phyloP scores from a whole-genome alignment of 352 stramenopile genomes.

The Pythium diclinum region DNA sequence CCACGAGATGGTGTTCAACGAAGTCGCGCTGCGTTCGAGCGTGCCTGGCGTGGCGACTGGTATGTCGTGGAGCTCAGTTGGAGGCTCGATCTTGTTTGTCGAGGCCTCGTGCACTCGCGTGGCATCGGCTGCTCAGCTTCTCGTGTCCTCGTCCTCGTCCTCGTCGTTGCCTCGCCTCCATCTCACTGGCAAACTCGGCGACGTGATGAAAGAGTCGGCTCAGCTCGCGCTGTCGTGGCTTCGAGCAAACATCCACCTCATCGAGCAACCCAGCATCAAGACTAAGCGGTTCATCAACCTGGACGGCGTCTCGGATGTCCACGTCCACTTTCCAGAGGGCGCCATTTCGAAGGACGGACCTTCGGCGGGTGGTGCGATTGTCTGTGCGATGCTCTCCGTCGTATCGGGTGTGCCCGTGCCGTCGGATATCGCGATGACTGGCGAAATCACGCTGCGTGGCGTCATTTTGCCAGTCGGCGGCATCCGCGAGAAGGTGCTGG shows the following conservation, averaged over 20 bases:
- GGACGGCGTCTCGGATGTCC: conserved; percentile 64
- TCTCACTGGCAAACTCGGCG: conserved; percentile 72
- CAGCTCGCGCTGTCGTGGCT: conserved; percentile 84
- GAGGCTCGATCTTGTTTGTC: conserved; percentile 83
- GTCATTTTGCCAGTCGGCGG: conserved; percentile 90
- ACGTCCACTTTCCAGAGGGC: conserved; percentile 89
- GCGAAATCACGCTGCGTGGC: conserved; percentile 84
- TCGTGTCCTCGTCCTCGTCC: conserved; percentile 24
- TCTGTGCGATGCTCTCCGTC: conserved; percentile 81
- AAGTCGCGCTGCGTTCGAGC: conserved; percentile 64
- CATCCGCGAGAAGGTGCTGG: conserved; percentile 89
- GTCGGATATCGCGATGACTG: conserved; percentile 85
- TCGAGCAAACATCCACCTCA: conserved; percentile 53
- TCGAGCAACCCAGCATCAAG: conserved; percentile 36
- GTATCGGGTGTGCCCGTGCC: conserved; percentile 61
- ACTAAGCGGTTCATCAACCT: conserved; percentile 36
- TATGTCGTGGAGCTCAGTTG: conserved; percentile 80
- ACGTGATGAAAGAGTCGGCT: conserved; percentile 89
- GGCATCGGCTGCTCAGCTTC: conserved; percentile 26
- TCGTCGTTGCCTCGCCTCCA: conserved; percentile 41
- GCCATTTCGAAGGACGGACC: conserved; percentile 89
- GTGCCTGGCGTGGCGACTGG: conserved; percentile 72
- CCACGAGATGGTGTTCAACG: conserved; percentile 67
- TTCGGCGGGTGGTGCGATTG: conserved; percentile 83
- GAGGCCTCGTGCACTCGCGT: conserved; percentile 73